A percentile compares a stretch with the other conserved stretches of the same genome.
Evolutionary conservation across 495 filamentous ascomycete genomes (phyloP).

Genomic region (Clohesyomyces aquaticus): DNA sequence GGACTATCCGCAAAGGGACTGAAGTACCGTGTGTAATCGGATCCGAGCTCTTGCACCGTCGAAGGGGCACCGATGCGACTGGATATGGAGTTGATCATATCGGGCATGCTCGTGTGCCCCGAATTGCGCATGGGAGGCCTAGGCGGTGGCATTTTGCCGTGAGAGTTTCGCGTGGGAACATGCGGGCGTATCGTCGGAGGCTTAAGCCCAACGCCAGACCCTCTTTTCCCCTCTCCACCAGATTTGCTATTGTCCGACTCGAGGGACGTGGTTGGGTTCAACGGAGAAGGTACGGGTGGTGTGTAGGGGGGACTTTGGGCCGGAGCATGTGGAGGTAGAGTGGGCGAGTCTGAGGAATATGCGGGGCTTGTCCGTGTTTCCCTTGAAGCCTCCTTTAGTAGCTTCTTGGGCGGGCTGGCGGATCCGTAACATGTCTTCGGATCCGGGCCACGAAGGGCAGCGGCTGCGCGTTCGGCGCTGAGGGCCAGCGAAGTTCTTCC

Average conservation of each 20-base stretch:
- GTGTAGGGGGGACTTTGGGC: slow-evolving; percentile 4
- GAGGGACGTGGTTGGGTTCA: slow-evolving; percentile 21
- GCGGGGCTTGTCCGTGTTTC: too few species aligned
- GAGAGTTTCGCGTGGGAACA: background rate
- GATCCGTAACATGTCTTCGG: background rate
- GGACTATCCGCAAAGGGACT: slow-evolving; percentile 42
- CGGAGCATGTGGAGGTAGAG: background rate
- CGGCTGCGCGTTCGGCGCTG: slow-evolving; percentile 19
- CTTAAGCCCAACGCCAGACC: slow-evolving; percentile 7
- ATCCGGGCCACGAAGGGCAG: slow-evolving; percentile 6
- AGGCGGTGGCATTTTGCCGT: background rate
- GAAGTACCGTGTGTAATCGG: slow-evolving; percentile 56
- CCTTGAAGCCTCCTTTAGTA: slow-evolving; percentile 6
- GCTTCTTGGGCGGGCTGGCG: background rate
- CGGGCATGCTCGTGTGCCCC: slow-evolving; percentile 3
- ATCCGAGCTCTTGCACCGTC: slow-evolving; percentile 49
- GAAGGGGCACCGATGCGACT: slow-evolving; percentile 22
- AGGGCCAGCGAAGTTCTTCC: slow-evolving; percentile 17
- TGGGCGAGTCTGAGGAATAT: background rate
- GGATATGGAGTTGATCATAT: slow-evolving; percentile 6
- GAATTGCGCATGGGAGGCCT: slow-evolving; percentile 1
- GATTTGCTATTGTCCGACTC: slow-evolving; percentile 3
- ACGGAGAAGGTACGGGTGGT: slow-evolving; percentile 19
- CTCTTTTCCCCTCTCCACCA: background rate
- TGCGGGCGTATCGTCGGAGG: slow-evolving; percentile 1